Conservation (phyloP, 2,329 filamentous ascomycete species). For the Xylaria sp. region DNA sequence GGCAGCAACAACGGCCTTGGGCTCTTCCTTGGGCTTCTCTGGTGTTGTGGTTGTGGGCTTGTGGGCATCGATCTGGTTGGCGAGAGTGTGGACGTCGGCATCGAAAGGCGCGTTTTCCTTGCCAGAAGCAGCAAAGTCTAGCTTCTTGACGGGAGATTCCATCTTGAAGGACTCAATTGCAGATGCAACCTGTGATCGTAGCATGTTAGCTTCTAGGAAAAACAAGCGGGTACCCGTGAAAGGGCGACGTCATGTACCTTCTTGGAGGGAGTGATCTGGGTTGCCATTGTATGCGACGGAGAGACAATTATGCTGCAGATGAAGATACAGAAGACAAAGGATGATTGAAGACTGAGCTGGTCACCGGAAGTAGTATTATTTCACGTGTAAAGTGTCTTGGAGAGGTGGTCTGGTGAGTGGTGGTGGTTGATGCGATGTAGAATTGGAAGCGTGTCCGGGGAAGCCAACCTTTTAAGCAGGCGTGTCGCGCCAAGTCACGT, state of each 20-base stretch:
- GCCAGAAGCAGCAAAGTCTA: slow-evolving; percentile 76
- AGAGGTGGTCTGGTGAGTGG: slow-evolving; percentile 22
- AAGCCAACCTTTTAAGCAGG: slow-evolving; percentile 43
- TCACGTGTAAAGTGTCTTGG: slow-evolving; percentile 39
- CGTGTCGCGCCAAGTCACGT: slow-evolving; percentile 45
- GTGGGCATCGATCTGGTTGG: slow-evolving; percentile 68
- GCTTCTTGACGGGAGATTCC: slow-evolving; percentile 92
- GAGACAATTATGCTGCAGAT: slow-evolving; percentile 33
- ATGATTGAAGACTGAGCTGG: slow-evolving; percentile 11
- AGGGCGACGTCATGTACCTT: slow-evolving; percentile 58
- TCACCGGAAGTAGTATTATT: slow-evolving; percentile 27
- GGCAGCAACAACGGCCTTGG: slow-evolving; percentile 56
- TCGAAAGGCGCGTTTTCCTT: slow-evolving; percentile 81
- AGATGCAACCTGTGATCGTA: slow-evolving; percentile 75
- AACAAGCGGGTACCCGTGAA: slow-evolving; percentile 1
- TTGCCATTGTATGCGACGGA: slow-evolving; percentile 69
- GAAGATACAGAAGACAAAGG: slow-evolving; percentile 30
- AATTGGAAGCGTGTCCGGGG: slow-evolving; percentile 38
- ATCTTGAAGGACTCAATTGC: slow-evolving; percentile 91
- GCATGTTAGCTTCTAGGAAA: slow-evolving; percentile 38
- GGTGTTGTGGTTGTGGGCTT: slow-evolving; percentile 60
- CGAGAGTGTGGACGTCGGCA: slow-evolving; percentile 61
- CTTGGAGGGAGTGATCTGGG: slow-evolving; percentile 72
- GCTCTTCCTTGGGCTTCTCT: slow-evolving; percentile 55
- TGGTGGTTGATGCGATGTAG: slow-evolving; percentile 40